Evolutionary conservation across 768 basidiomycete species (phyloP).

Genomic region (Lactifluus pinguis): DNA sequence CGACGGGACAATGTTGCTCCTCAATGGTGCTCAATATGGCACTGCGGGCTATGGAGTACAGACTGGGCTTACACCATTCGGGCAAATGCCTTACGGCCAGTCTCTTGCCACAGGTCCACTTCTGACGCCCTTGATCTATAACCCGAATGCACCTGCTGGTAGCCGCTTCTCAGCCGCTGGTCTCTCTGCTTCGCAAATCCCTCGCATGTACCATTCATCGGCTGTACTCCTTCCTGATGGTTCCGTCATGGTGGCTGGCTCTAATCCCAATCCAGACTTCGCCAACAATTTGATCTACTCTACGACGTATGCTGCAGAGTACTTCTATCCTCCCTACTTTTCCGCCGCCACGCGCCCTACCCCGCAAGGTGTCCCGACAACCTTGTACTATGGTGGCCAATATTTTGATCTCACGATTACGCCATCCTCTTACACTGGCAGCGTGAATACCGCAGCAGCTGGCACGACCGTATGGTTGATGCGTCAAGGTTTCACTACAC

Average conservation of each 20-base stretch:
- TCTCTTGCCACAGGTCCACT: not conserved
- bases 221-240: not conserved
- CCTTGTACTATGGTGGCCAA: not conserved
- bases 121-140: not conserved
- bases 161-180: not conserved
- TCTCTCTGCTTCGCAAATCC: not conserved
- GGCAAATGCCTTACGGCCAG: not conserved
- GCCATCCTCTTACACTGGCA: not conserved
- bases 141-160: not conserved
- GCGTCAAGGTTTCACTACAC: conserved; percentile 2
- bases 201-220: conserved; percentile 5
- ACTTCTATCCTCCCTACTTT: conserved; percentile 6
- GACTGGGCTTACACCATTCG: not conserved
- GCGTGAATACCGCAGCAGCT: not conserved
- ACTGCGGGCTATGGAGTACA: not conserved
- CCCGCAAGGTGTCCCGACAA: not conserved
- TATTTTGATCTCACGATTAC: not conserved
- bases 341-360: not conserved
- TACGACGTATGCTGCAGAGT: not conserved
- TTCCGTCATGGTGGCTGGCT: conserved; percentile 4
- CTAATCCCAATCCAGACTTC: conserved; percentile 1
- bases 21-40: not conserved
- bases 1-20: not conserved
- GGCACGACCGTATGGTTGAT: not conserved
- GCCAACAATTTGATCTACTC: not conserved